Evolutionary conservation across 2,329 filamentous ascomycete species (phyloP).

Genomic region (Talaromyces funiculosus): DNA sequence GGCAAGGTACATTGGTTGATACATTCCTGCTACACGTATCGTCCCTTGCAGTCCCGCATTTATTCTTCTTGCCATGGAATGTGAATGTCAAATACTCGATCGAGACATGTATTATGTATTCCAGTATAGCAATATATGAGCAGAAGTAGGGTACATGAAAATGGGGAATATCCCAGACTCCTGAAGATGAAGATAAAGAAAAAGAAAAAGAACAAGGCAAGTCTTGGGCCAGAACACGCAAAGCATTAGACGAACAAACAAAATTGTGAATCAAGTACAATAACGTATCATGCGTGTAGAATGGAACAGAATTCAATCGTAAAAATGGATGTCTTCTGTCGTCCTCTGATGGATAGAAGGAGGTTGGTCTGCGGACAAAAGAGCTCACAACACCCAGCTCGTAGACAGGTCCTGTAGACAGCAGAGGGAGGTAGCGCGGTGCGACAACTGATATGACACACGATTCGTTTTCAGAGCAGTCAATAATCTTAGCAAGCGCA

Average conservation of each 20-base stretch:
- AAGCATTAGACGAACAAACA: conserved; percentile 14
- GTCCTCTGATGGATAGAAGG: neutral
- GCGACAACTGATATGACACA: neutral
- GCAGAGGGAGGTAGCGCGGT: too few species aligned
- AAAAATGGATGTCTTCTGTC: neutral
- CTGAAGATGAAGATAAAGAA: conserved; percentile 15
- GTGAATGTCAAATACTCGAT: neutral
- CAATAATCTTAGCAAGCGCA: conserved; percentile 69
- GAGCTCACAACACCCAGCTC: neutral
- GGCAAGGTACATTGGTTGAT: neutral
- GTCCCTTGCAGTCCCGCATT: neutral
- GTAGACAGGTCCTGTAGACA: neutral
- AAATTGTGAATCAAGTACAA: neutral
- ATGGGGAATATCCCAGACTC: conserved; percentile 23
- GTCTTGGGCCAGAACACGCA: conserved; percentile 11
- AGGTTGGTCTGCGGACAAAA: neutral
- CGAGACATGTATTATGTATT: conserved; percentile 6
- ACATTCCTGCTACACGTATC: neutral
- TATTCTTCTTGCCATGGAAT: neutral
- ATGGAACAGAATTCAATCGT: neutral
- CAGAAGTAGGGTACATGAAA: conserved; percentile 12
- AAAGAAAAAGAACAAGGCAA: conserved; percentile 4
- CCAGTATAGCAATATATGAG: conserved; percentile 7
- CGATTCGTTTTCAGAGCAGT: neutral
- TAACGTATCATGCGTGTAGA: neutral